A percentile compares a stretch with the other conserved stretches of the same genome.
These are phyloP conservation scores for Myxozyma mucilagina DNA, from an alignment of 805 yeast genomes.

Conservation along the genomic window DNA sequence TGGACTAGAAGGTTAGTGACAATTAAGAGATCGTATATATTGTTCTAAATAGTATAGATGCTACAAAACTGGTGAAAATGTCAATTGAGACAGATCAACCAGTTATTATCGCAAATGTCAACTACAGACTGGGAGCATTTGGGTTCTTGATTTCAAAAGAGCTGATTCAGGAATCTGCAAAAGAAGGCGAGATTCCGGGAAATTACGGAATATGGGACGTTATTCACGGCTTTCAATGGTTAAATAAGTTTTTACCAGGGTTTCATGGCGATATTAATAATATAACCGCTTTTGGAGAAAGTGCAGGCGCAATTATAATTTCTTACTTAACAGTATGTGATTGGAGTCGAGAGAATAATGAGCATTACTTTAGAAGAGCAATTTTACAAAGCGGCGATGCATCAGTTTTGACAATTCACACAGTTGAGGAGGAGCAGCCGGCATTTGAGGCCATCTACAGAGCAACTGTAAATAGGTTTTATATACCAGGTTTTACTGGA, in stretches of 20 bases:
- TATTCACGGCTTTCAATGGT: conserved; percentile 43
- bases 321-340: conserved; percentile 6
- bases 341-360: neutral
- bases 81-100: conserved; percentile 35
- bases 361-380: conserved; percentile 11
- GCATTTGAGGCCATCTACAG: conserved; percentile 12
- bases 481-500: neutral
- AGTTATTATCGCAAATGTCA: conserved; percentile 44
- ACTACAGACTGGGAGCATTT: conserved; percentile 46
- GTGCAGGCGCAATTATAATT: conserved; percentile 42
- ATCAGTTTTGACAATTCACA: neutral
- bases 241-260: conserved; percentile 41
- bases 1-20: conserved; percentile 16
- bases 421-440: conserved; percentile 16
- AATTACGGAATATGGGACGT: conserved; percentile 49
- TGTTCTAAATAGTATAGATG: conserved; percentile 2
- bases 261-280: conserved; percentile 49
- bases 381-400: conserved; percentile 22
- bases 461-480: neutral
- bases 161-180: conserved; percentile 39
- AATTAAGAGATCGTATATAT: neutral
- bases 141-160: conserved; percentile 48
- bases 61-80: conserved; percentile 20
- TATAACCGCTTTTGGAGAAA: conserved; percentile 47
- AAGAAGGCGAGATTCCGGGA: conserved; percentile 25